A percentile compares a stretch with the other conserved stretches of the same genome.
Conservation (phyloP, 345 rosid species). For the Theobroma cacao region DNA sequence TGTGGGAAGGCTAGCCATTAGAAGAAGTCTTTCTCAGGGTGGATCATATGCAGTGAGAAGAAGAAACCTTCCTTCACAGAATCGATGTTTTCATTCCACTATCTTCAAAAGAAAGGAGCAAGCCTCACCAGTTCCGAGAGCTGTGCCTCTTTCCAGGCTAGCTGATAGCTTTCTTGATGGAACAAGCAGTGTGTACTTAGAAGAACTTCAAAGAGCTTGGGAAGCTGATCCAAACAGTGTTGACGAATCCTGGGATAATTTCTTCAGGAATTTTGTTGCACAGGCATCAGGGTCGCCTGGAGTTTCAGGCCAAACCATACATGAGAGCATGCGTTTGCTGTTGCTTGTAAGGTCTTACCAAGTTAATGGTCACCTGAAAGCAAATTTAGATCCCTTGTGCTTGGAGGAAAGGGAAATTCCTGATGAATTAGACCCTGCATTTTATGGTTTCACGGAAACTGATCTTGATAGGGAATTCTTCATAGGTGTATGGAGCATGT, state of each 20-base stretch:
- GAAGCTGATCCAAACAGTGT: conserved; percentile 46
- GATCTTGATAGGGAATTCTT: conserved; percentile 59
- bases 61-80: conserved; percentile 33
- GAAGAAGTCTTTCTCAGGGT: conserved; percentile 45
- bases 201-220: conserved; percentile 58
- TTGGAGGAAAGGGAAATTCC: conserved; percentile 48
- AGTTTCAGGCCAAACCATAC: conserved; percentile 54
- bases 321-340: conserved; percentile 57
- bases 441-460: conserved; percentile 44
- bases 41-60: conserved; percentile 40
- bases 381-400: conserved; percentile 46
- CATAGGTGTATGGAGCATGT: conserved; percentile 56
- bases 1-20: conserved; percentile 52
- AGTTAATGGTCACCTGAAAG: conserved; percentile 60
- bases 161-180: conserved; percentile 54
- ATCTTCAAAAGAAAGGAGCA: conserved; percentile 47
- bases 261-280: conserved; percentile 53
- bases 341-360: conserved; percentile 54
- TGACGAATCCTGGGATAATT: conserved; percentile 60
- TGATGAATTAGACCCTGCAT: conserved; percentile 42
- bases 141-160: conserved; percentile 55
- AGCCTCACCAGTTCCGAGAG: conserved; percentile 47
- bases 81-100: conserved; percentile 42
- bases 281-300: conserved; percentile 34
- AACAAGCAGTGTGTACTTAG: conserved; percentile 53